These are phyloP conservation scores for Hymenoscyphus salicellus DNA, from an alignment of 2,329 filamentous ascomycete genomes.

Conservation along the genomic window DNA sequence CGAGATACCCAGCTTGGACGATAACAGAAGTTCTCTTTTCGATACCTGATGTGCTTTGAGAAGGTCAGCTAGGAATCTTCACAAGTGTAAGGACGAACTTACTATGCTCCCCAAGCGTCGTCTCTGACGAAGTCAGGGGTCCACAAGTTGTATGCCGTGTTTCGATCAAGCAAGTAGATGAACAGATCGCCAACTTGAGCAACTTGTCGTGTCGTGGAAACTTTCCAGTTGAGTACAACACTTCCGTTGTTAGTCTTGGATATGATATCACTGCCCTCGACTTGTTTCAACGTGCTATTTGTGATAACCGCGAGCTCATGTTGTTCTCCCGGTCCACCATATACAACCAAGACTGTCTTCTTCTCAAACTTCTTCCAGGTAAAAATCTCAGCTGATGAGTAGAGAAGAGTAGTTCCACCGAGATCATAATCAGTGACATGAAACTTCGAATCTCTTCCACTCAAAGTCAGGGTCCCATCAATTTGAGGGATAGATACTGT, in stretches of 20 bases:
- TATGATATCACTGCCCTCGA: slow-evolving; percentile 33
- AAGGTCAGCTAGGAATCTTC: slow-evolving; percentile 8
- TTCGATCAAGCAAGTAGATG: slow-evolving; percentile 50
- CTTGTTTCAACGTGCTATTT: slow-evolving; percentile 33
- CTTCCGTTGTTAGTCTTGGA: slow-evolving; percentile 41
- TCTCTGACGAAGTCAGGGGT: slow-evolving; percentile 52
- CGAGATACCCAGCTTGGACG: slow-evolving; percentile 61
- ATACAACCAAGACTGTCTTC: slow-evolving; percentile 60
- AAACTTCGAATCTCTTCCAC: slow-evolving; percentile 64
- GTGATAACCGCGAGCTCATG: slow-evolving; percentile 58
- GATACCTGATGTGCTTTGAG: slow-evolving; percentile 30
- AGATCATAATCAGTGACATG: slow-evolving; percentile 66
- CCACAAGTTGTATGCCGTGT: slow-evolving; percentile 69
- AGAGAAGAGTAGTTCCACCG: slow-evolving; percentile 57
- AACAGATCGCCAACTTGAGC: slow-evolving; percentile 43
- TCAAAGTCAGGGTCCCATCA: slow-evolving; percentile 54
- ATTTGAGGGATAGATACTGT: slow-evolving; percentile 57
- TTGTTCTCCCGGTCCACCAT: slow-evolving; percentile 58
- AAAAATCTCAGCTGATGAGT: slow-evolving; percentile 68
- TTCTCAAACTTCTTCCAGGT: slow-evolving; percentile 64
- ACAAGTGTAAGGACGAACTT: slow-evolving; percentile 15
- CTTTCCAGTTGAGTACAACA: slow-evolving; percentile 54
- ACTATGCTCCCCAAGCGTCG: slow-evolving; percentile 36
- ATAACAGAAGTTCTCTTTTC: slow-evolving; percentile 50
- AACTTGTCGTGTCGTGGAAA: slow-evolving; percentile 51